These are phyloP conservation scores for Boletus sp. DNA, from an alignment of 768 basidiomycete species.

Conservation along the genomic window DNA sequence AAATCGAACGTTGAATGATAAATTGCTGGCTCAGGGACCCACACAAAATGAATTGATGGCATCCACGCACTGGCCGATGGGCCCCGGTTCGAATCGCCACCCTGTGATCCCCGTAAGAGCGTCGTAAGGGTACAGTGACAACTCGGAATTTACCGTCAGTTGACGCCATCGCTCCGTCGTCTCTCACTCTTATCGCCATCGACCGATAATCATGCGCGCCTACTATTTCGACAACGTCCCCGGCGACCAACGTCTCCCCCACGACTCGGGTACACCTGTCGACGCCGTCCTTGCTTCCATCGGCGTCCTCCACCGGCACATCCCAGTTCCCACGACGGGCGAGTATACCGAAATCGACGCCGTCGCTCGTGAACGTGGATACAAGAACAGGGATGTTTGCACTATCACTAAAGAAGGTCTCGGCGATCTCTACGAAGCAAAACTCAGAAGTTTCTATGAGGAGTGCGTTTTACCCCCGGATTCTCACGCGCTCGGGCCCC, in stretches of 20 bases:
- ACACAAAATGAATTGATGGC: too few relatives aligned
- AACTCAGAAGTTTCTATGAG: conserved; percentile 79
- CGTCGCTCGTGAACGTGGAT: conserved; percentile 65
- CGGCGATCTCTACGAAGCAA: conserved; percentile 79
- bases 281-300: conserved; percentile 50
- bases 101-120: too few relatives aligned
- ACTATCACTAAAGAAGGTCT: conserved; percentile 76
- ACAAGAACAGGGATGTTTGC: conserved; percentile 83
- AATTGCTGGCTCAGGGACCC: too few relatives aligned
- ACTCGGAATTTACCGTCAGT: neutral
- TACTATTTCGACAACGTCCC: conserved; percentile 74
- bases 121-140: neutral
- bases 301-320: conserved; percentile 65
- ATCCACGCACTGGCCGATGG: too few relatives aligned
- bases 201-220: conserved; percentile 52
- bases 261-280: conserved; percentile 68
- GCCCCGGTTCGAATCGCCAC: too few relatives aligned
- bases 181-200: neutral
- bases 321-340: conserved; percentile 40
- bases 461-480: conserved; percentile 50
- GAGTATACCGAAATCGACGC: conserved; percentile 40
- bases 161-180: too few relatives aligned
- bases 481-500: too few relatives aligned
- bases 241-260: conserved; percentile 79
- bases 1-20: too few relatives aligned